Evolutionary conservation across 208 protist species (phyloP).

Genomic region (Leishmania aethiopica): DNA sequence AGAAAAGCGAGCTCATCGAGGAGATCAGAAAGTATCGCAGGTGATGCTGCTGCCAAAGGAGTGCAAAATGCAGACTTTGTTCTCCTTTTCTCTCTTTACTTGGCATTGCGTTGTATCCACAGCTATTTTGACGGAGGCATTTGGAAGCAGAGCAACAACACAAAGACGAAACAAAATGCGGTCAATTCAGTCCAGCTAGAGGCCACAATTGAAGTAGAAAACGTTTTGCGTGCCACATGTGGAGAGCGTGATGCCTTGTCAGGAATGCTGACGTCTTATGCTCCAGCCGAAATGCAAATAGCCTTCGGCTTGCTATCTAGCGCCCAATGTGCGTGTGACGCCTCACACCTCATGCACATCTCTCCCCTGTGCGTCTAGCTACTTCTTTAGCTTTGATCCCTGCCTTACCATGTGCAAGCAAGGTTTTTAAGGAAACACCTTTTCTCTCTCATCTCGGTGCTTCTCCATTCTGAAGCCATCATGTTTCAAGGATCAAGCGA

Average conservation of each 20-base stretch:
- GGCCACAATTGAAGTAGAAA: too few relatives aligned
- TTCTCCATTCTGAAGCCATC: neutral
- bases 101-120: neutral
- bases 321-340: too few relatives aligned
- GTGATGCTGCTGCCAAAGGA: neutral
- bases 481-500: slow-evolving; percentile 29
- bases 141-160: neutral
- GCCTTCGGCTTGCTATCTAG: neutral
- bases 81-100: neutral
- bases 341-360: neutral
- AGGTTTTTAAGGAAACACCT: neutral
- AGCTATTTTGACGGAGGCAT: neutral
- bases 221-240: neutral
- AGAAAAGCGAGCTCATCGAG: slow-evolving; percentile 59
- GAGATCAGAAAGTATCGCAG: slow-evolving; percentile 59
- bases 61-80: neutral
- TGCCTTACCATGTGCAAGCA: neutral
- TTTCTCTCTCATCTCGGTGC: neutral
- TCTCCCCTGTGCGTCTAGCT: neutral
- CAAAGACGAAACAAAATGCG: neutral
- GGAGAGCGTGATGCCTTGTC: neutral
- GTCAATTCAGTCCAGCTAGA: neutral
- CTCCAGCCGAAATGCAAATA: neutral
- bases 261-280: neutral
- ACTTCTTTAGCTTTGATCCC: neutral